phyloP scores from a whole-genome alignment of 2,329 filamentous ascomycete genomes.

The Diaporthe citriasiana region DNA sequence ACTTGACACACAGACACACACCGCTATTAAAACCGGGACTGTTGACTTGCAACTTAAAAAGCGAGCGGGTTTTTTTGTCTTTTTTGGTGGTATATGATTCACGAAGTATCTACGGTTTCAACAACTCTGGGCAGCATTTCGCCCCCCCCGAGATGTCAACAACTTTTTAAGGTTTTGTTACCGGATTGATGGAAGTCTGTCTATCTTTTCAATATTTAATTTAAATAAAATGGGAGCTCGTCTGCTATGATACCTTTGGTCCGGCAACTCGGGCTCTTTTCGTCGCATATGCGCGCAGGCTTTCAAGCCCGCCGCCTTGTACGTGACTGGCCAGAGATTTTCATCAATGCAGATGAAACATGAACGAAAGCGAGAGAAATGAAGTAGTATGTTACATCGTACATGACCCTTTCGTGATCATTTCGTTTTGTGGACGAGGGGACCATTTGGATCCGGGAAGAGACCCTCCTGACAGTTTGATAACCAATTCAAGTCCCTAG shows the following conservation, averaged over 20 bases:
- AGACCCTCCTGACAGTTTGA: not conserved
- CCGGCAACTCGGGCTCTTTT: not conserved
- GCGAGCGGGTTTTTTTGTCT: conserved; percentile 3
- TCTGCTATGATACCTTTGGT: not conserved
- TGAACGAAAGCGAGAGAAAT: not conserved
- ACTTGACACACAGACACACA: conserved; percentile 31
- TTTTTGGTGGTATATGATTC: conserved; percentile 20
- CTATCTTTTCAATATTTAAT: conserved; percentile 31
- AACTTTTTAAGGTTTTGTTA: not conserved
- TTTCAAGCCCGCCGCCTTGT: not conserved
- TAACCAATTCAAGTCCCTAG: not conserved
- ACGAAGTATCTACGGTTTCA: conserved; percentile 18
- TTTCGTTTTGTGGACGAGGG: not conserved
- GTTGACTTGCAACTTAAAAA: not conserved
- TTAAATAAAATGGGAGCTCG: not conserved
- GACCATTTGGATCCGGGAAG: not conserved
- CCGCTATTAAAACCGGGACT: not conserved
- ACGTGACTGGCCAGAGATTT: not conserved
- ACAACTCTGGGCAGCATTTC: conserved; percentile 1
- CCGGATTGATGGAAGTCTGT: conserved; percentile 13
- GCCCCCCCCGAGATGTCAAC: not conserved
- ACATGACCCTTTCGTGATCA: too few relatives aligned
- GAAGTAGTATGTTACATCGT: not conserved
- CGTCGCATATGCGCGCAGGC: not conserved
- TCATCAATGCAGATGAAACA: not conserved